These are phyloP conservation scores for Arthroderma sp. DNA, from an alignment of 2,329 filamentous ascomycete species.

Conservation along the genomic window DNA sequence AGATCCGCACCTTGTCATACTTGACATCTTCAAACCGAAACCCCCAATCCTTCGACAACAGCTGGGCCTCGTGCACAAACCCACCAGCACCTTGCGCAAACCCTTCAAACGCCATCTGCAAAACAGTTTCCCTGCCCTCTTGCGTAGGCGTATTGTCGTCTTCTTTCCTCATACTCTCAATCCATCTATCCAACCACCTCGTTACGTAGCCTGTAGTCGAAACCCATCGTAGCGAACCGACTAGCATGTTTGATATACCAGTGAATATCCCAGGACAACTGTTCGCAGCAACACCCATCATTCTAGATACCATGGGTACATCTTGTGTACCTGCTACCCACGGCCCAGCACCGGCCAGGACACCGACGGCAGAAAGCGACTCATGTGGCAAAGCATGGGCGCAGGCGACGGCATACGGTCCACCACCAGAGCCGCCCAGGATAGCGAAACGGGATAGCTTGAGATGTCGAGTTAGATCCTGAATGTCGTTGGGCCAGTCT, in stretches of 20 bases:
- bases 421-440: slow-evolving; percentile 37
- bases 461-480: slow-evolving; percentile 31
- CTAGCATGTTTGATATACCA: neutral
- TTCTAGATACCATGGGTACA: slow-evolving; percentile 15
- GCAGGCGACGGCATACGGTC: slow-evolving; percentile 39
- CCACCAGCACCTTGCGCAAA: slow-evolving; percentile 20
- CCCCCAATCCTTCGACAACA: slow-evolving; percentile 22
- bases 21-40: slow-evolving; percentile 20
- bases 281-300: slow-evolving; percentile 16
- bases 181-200: neutral
- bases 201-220: neutral
- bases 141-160: slow-evolving; percentile 10
- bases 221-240: slow-evolving; percentile 13
- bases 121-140: neutral
- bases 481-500: slow-evolving; percentile 35
- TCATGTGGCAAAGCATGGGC: slow-evolving; percentile 26
- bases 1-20: slow-evolving; percentile 19
- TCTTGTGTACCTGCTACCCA: slow-evolving; percentile 23
- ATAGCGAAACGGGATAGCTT: slow-evolving; percentile 33
- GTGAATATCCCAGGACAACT: neutral
- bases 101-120: slow-evolving; percentile 16
- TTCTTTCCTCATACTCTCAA: neutral
- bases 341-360: slow-evolving; percentile 28
- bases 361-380: slow-evolving; percentile 27
- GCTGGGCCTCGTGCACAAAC: slow-evolving; percentile 19